Percentiles rank a stretch among this genome's conserved stretches.
Conservation (phyloP, 352 stramenopile genomes). For the Pilasporangium apinafurcum region DNA sequence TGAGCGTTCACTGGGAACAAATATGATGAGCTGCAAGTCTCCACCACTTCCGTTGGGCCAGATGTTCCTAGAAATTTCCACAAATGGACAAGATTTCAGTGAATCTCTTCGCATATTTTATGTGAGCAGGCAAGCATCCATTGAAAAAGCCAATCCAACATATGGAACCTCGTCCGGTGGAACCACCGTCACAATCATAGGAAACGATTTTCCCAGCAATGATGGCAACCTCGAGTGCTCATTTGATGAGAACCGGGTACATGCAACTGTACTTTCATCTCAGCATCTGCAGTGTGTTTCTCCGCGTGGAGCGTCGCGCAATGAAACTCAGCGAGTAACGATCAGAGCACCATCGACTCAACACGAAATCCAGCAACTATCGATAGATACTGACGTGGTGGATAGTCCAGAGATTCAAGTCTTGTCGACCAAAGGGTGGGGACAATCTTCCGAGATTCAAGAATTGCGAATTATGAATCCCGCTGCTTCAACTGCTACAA, state of each 20-base stretch:
- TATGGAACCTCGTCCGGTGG: conserved; percentile 2
- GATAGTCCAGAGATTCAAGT: conserved; percentile 32
- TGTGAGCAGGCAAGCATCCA: conserved; percentile 5
- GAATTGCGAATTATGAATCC: conserved; percentile 13
- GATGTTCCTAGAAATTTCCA: conserved; percentile 27
- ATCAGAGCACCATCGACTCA: conserved; percentile 13
- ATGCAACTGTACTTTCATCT: conserved; percentile 14
- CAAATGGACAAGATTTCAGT: conserved; percentile 41
- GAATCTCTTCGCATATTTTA: conserved; percentile 14
- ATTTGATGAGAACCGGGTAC: conserved; percentile 18
- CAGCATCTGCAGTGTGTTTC: conserved; percentile 20
- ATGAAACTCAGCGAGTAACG: conserved; percentile 12
- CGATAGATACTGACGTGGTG: conserved; percentile 15
- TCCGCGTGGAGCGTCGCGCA: conserved; percentile 1
- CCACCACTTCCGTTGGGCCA: conserved; percentile 6
- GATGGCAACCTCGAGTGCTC: conserved; percentile 14
- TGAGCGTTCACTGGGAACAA: background rate
- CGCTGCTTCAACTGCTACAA: background rate
- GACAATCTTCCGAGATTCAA: conserved; percentile 16
- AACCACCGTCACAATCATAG: conserved; percentile 12
- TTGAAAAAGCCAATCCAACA: conserved; percentile 3
- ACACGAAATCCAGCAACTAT: conserved; percentile 31
- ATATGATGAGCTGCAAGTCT: conserved; percentile 10
- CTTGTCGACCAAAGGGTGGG: conserved; percentile 39
- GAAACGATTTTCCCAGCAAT: conserved; percentile 13